phyloP scores from a whole-genome alignment of 139 green algal species.

The Diplosphaera chodatii region DNA sequence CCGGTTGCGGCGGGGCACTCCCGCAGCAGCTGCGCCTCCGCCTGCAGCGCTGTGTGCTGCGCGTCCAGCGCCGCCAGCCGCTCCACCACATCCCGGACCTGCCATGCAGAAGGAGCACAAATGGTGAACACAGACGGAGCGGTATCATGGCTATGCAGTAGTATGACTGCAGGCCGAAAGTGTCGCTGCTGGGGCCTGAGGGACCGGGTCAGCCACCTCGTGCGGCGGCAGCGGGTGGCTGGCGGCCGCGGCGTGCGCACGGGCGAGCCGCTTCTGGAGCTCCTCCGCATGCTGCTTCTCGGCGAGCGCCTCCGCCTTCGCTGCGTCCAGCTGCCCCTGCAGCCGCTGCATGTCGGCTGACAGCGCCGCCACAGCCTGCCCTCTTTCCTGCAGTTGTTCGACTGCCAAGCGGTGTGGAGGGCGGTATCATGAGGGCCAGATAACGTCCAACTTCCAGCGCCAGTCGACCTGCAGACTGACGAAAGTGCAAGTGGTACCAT shows the following conservation, averaged over 20 bases:
- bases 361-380: constrained; percentile 28
- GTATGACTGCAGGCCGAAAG: too few species aligned
- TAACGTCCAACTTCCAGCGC: too few species aligned
- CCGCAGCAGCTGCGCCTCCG: constrained; percentile 22
- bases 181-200: too few species aligned
- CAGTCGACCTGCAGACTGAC: too few species aligned
- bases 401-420: too few species aligned
- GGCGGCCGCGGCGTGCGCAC: constrained; percentile 2
- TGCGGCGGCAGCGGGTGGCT: too few species aligned
- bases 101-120: too few species aligned
- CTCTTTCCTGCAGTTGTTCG: constrained; percentile 52
- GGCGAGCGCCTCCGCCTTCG: constrained; percentile 30
- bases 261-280: constrained; percentile 11
- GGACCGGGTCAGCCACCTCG: too few species aligned
- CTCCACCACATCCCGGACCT: constrained; percentile 33
- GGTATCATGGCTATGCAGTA: too few species aligned
- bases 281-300: constrained; percentile 34
- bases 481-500: too few species aligned
- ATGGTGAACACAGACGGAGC: too few species aligned
- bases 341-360: constrained; percentile 34
- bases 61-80: constrained; percentile 28
- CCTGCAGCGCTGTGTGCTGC: constrained; percentile 14
- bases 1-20: neutral
- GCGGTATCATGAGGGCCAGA: too few species aligned
- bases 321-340: constrained; percentile 15